A percentile compares a stretch with the other conserved stretches of the same genome.
Evolutionary conservation across 371 early-diverging fungal genomes (phyloP).

Genomic region (Mortierella sp.): DNA sequence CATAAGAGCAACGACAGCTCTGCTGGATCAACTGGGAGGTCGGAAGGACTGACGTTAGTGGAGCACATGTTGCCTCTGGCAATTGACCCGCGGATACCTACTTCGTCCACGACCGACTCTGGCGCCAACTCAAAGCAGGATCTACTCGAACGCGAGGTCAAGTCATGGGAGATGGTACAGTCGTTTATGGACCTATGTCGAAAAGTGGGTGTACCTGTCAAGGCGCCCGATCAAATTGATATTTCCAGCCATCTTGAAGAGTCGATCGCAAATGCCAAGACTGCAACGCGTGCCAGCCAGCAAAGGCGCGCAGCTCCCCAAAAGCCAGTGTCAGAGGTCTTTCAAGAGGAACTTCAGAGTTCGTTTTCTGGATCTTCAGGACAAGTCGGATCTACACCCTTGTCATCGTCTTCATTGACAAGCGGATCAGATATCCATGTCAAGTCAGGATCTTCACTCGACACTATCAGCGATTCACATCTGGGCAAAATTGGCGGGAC

Average conservation of each 20-base stretch:
- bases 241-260: conserved; percentile 23
- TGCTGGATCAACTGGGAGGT: not conserved
- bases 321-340: conserved; percentile 44
- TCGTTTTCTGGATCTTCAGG: conserved; percentile 47
- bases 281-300: not conserved
- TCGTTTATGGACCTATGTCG: conserved; percentile 50
- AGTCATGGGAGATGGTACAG: conserved; percentile 54
- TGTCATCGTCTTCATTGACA: not conserved
- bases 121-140: not conserved
- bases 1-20: not conserved
- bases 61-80: conserved; percentile 35
- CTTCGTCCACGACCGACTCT: not conserved
- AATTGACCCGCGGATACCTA: not conserved
- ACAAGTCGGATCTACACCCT: not conserved
- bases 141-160: conserved; percentile 39
- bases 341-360: conserved; percentile 41
- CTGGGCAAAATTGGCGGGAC: conserved; percentile 39
- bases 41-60: conserved; percentile 3
- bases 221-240: conserved; percentile 30
- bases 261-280: conserved; percentile 17
- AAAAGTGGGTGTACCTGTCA: conserved; percentile 49
- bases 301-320: conserved; percentile 8
- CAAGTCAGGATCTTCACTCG: not conserved
- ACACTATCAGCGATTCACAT: conserved; percentile 12
- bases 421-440: not conserved